A percentile compares a stretch with the other conserved stretches of the same genome.
Conservation (phyloP, 352 stramenopile genomes). For the Phytophthora pistaciae region DNA sequence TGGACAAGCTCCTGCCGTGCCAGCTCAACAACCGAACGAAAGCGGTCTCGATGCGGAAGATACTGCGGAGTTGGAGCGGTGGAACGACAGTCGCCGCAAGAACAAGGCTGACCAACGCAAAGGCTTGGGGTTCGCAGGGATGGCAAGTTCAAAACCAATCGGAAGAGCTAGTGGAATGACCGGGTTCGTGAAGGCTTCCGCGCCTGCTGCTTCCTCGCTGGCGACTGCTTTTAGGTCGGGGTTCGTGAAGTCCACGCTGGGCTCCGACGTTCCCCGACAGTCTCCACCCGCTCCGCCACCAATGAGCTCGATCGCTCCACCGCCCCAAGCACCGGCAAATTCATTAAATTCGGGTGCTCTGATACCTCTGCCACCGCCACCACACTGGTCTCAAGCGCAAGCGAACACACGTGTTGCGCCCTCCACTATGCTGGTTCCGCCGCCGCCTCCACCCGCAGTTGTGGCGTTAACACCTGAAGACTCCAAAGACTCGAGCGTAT, state of each 20-base stretch:
- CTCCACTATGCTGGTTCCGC: slow-evolving; percentile 7
- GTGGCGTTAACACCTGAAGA: slow-evolving; percentile 6
- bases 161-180: slow-evolving; percentile 18
- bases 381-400: slow-evolving; percentile 5
- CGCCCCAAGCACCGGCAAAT: background rate
- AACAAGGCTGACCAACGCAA: slow-evolving; percentile 73
- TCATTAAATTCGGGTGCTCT: background rate
- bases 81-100: slow-evolving; percentile 61
- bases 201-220: slow-evolving; percentile 11
- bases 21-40: background rate
- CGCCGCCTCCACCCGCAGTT: slow-evolving; percentile 13
- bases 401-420: background rate
- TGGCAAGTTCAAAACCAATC: slow-evolving; percentile 14
- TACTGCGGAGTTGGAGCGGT: slow-evolving; percentile 63
- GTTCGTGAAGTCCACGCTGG: slow-evolving; percentile 53
- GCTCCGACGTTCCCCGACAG: slow-evolving; percentile 9
- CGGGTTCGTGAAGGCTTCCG: slow-evolving; percentile 43
- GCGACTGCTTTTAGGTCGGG: slow-evolving; percentile 35
- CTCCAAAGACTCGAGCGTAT: background rate
- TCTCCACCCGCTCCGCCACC: background rate
- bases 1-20: background rate
- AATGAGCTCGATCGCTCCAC: background rate
- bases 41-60: slow-evolving; percentile 52
- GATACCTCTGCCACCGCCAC: slow-evolving; percentile 3
- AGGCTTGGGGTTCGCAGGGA: slow-evolving; percentile 68